Percentiles rank a stretch among this genome's conserved stretches.
phyloP scores from a whole-genome alignment of 495 filamentous ascomycete genomes.

The Penicillium lividum region DNA sequence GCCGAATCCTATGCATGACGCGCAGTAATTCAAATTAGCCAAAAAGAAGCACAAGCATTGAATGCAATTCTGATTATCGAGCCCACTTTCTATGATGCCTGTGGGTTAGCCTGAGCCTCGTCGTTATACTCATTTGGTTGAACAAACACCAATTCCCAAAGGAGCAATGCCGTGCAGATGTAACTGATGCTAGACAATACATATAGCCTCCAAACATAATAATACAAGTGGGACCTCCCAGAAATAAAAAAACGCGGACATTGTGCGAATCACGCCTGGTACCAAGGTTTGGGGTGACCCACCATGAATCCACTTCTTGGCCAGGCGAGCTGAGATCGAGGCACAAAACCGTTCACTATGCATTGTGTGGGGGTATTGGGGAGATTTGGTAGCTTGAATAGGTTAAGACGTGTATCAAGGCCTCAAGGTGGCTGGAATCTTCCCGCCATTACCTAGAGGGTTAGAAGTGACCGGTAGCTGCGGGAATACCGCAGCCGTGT shows the following conservation, averaged over 20 bases:
- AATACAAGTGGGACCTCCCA: conserved; percentile 21
- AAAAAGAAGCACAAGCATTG: not conserved
- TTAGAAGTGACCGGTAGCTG: not conserved
- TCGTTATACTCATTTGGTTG: conserved; percentile 8
- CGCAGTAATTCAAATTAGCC: not conserved
- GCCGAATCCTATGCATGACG: conserved; percentile 6
- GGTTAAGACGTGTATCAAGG: not conserved
- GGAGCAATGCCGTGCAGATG: conserved; percentile 11
- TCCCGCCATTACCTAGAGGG: not conserved
- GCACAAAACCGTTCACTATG: conserved; percentile 4
- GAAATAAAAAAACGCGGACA: conserved; percentile 2
- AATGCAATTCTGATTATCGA: not conserved
- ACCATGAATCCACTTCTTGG: conserved; percentile 19
- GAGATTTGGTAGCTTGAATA: not conserved
- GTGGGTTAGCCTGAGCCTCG: conserved; percentile 4
- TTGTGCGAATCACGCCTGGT: conserved; percentile 20
- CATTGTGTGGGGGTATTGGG: conserved; percentile 2
- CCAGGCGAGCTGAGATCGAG: conserved; percentile 27
- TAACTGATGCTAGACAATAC: conserved; percentile 5
- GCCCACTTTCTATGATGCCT: conserved; percentile 1
- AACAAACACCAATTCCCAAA: conserved; percentile 6
- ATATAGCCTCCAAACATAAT: conserved; percentile 11
- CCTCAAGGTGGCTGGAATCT: conserved; percentile 24
- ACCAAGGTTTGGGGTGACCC: conserved; percentile 14
- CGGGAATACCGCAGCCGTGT: not conserved